Evolutionary conservation across 2,329 filamentous ascomycete species (phyloP).

Genomic region (Fusarium brevicatenulatum): DNA sequence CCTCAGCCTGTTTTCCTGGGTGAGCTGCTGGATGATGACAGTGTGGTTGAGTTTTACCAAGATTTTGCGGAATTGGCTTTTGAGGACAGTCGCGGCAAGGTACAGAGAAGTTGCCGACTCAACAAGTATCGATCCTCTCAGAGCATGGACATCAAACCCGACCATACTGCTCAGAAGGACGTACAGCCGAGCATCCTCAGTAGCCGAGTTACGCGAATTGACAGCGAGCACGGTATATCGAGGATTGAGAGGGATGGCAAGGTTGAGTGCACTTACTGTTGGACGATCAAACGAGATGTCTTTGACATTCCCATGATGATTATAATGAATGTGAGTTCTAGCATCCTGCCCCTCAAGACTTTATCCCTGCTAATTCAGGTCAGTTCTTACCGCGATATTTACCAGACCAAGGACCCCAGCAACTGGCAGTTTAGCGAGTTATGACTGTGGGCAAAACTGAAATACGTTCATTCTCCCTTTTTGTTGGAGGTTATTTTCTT

Average conservation of each 20-base stretch:
- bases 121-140: constrained; percentile 89
- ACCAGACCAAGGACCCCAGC: constrained; percentile 65
- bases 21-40: constrained; percentile 92
- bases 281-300: constrained; percentile 95
- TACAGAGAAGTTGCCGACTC: constrained; percentile 84
- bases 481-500: constrained; percentile 31
- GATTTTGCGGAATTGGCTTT: constrained; percentile 94
- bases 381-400: constrained; percentile 71
- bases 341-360: neutral
- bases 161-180: constrained; percentile 59
- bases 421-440: constrained; percentile 61
- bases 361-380: neutral
- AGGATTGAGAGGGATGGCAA: constrained; percentile 87
- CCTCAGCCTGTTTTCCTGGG: constrained; percentile 88
- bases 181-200: constrained; percentile 60
- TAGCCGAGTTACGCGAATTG: constrained; percentile 69
- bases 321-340: constrained; percentile 88
- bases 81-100: constrained; percentile 86
- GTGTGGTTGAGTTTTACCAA: constrained; percentile 93
- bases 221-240: constrained; percentile 81
- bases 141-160: constrained; percentile 53
- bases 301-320: constrained; percentile 99
- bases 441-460: constrained; percentile 7
- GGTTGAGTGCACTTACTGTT: constrained; percentile 94
- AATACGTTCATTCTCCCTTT: constrained; percentile 42